These are phyloP conservation scores for Cyberlindnera samutprakarnensis DNA, from an alignment of 805 yeast genomes.

Conservation along the genomic window DNA sequence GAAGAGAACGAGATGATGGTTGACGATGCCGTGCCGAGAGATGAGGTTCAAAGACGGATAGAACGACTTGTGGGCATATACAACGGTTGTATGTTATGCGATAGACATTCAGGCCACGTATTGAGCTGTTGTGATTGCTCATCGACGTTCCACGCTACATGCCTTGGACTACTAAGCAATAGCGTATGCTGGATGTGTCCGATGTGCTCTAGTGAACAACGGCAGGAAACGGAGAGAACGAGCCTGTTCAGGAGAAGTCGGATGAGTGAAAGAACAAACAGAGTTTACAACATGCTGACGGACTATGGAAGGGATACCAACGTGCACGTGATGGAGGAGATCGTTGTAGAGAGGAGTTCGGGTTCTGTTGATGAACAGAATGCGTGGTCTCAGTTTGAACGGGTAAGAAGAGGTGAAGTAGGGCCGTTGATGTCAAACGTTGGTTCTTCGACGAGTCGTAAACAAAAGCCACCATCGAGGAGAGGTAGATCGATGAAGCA, in stretches of 20 bases:
- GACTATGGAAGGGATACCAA: conserved; percentile 1
- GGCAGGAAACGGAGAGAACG: conserved; percentile 10
- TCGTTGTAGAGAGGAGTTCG: conserved; percentile 7
- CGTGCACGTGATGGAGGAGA: conserved; percentile 4
- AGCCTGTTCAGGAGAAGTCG: conserved; percentile 20
- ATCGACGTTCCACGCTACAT: conserved; percentile 31
- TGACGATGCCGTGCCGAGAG: conserved; percentile 4
- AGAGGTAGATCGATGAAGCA: conserved; percentile 3
- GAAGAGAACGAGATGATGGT: conserved; percentile 6
- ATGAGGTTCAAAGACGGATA: conserved; percentile 7
- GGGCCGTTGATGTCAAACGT: too few species aligned
- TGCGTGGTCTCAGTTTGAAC: conserved; percentile 20
- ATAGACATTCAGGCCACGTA: conserved; percentile 12
- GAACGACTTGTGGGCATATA: conserved; percentile 16
- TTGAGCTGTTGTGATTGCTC: conserved; percentile 28
- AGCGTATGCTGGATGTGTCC: conserved; percentile 43
- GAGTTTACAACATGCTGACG: conserved; percentile 15
- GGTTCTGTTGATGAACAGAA: conserved; percentile 17
- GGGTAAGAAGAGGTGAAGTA: conserved; percentile 10
- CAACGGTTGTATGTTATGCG: conserved; percentile 20
- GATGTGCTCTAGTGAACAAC: conserved; percentile 40
- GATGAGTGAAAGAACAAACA: conserved; percentile 21
- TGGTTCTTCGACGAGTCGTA: too few species aligned
- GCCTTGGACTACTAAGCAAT: conserved; percentile 27
- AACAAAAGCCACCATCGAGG: conserved; percentile 17